These are phyloP conservation scores for Mucor racemosus DNA, from an alignment of 371 early-diverging fungal genomes.

Conservation along the genomic window DNA sequence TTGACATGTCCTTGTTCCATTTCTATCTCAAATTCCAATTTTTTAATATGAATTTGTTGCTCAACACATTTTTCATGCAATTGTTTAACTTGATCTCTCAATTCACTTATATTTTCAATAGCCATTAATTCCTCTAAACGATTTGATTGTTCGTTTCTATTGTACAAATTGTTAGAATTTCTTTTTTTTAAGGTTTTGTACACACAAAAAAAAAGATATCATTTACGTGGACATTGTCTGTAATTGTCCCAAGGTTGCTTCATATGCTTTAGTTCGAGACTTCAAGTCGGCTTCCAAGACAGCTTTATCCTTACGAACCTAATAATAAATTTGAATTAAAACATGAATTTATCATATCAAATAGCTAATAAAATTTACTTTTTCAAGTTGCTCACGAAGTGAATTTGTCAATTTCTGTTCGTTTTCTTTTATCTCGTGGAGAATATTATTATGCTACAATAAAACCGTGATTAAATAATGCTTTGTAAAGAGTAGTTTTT, in stretches of 20 bases:
- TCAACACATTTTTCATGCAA: constrained; percentile 45
- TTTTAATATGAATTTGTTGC: constrained; percentile 58
- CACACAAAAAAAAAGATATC: not conserved
- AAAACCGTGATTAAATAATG: not conserved
- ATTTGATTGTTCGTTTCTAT: constrained; percentile 20
- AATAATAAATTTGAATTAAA: not conserved
- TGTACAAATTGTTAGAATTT: not conserved
- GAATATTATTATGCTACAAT: constrained; percentile 7
- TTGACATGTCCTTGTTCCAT: constrained; percentile 74
- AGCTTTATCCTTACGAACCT: constrained; percentile 56
- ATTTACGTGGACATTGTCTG: constrained; percentile 35
- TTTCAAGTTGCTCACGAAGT: constrained; percentile 51
- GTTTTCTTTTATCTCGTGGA: constrained; percentile 29
- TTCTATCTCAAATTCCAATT: constrained; percentile 68
- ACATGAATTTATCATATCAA: too few relatives aligned
- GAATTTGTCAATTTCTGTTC: constrained; percentile 47
- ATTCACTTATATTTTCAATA: constrained; percentile 38
- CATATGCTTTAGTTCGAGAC: constrained; percentile 46
- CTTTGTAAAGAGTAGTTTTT: not conserved
- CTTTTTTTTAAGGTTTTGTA: not conserved
- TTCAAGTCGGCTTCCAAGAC: constrained; percentile 49
- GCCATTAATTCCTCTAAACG: constrained; percentile 34
- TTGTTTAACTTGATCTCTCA: constrained; percentile 44
- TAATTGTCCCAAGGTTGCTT: constrained; percentile 39
- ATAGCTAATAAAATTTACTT: constrained; percentile 22